Evolutionary conservation across 306 rosid species (phyloP).

Genomic region (Castanospermum australe): DNA sequence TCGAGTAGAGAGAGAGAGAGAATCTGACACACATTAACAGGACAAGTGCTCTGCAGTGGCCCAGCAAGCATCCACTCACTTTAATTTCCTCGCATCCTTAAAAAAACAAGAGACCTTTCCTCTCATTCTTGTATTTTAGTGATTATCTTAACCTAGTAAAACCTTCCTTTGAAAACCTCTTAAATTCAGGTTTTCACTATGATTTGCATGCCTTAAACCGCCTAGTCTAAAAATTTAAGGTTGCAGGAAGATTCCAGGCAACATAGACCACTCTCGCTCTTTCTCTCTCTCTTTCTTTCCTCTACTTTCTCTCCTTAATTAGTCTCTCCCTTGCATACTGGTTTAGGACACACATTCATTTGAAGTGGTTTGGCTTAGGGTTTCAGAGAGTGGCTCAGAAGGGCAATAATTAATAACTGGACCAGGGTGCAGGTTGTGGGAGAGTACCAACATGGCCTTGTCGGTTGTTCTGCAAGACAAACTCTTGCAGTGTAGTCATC

Average conservation of each 20-base stretch:
- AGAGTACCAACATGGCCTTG: conserved; percentile 82
- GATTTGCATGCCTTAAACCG: neutral
- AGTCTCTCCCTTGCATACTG: conserved; percentile 16
- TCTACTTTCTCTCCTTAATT: neutral
- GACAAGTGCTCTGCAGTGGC: conserved; percentile 48
- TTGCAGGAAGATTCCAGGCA: conserved; percentile 51
- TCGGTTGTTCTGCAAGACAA: conserved; percentile 67
- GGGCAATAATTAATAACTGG: conserved; percentile 69
- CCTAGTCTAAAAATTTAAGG: conserved; percentile 8
- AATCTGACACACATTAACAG: conserved; percentile 54
- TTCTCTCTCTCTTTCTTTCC: neutral
- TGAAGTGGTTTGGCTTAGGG: conserved; percentile 38
- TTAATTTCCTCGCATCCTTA: conserved; percentile 31
- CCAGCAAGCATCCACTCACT: conserved; percentile 61
- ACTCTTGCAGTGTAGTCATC: conserved; percentile 28
- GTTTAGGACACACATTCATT: conserved; percentile 35
- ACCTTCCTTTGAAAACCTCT: neutral
- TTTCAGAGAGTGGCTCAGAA: conserved; percentile 36
- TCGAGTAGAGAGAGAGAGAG: conserved; percentile 25
- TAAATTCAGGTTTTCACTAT: conserved; percentile 14
- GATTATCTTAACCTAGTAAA: neutral
- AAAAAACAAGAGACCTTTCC: neutral
- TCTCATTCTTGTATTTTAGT: conserved; percentile 10
- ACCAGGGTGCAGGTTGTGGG: conserved; percentile 62
- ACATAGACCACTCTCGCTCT: neutral